These are phyloP conservation scores for Ceratocystiopsis brevicomis DNA, from an alignment of 2,329 filamentous ascomycete species.

Conservation along the genomic window DNA sequence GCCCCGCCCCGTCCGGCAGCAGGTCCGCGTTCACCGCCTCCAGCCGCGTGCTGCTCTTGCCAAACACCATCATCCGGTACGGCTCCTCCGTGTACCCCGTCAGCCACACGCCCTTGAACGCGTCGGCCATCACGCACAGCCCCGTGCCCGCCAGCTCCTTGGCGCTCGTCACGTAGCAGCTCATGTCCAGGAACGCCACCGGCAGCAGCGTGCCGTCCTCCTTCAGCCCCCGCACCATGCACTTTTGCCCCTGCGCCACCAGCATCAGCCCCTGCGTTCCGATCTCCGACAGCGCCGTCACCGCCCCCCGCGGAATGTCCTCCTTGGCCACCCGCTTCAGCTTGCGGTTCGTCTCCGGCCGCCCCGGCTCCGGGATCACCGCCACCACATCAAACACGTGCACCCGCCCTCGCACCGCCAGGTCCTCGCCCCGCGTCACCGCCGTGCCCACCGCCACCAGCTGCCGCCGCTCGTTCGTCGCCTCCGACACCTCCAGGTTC, in stretches of 20 bases:
- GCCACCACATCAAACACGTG: slow-evolving; percentile 84
- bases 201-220: slow-evolving; percentile 85
- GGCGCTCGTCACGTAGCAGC: slow-evolving; percentile 72
- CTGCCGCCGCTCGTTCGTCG: slow-evolving; percentile 67
- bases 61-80: slow-evolving; percentile 84
- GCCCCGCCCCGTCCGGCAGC: slow-evolving; percentile 62
- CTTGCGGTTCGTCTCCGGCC: slow-evolving; percentile 67
- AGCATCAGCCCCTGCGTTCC: slow-evolving; percentile 78
- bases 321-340: slow-evolving; percentile 78
- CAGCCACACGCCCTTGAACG: slow-evolving; percentile 88
- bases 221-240: slow-evolving; percentile 88
- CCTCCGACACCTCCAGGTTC: slow-evolving; percentile 76
- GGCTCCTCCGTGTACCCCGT: slow-evolving; percentile 92
- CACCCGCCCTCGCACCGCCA: slow-evolving; percentile 65
- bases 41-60: slow-evolving; percentile 62
- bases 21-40: slow-evolving; percentile 74
- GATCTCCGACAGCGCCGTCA: slow-evolving; percentile 70
- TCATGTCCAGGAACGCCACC: slow-evolving; percentile 95
- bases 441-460: slow-evolving; percentile 75
- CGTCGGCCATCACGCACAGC: slow-evolving; percentile 73
- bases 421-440: slow-evolving; percentile 73
- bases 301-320: slow-evolving; percentile 76
- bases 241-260: slow-evolving; percentile 87
- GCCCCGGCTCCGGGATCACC: slow-evolving; percentile 75
- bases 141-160: slow-evolving; percentile 72